Conservation (phyloP, 768 basidiomycete species). For the Boletales sp. region DNA sequence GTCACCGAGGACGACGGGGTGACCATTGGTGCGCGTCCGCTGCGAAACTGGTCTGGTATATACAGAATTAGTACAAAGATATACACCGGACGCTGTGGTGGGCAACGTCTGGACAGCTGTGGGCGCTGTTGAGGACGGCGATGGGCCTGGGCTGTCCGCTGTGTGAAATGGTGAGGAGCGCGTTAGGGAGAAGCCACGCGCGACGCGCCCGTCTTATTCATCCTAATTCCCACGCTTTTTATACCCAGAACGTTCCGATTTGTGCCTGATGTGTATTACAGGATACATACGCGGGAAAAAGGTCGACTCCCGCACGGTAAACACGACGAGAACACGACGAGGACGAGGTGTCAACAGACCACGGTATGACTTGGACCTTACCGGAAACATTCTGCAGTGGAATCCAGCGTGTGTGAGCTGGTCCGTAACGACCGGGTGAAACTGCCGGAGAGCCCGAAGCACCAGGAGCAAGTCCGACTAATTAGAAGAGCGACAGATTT, state of each 20-base stretch:
- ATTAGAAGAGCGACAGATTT: constrained; percentile 20
- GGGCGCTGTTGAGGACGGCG: constrained; percentile 32
- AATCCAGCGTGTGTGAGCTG: not conserved
- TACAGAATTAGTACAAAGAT: constrained; percentile 13
- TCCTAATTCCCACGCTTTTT: constrained; percentile 31
- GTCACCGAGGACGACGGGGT: constrained; percentile 80
- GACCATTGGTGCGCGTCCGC: constrained; percentile 53
- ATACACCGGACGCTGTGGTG: constrained; percentile 11
- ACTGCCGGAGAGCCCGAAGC: constrained; percentile 14
- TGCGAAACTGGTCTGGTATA: constrained; percentile 2
- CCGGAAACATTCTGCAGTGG: too few relatives aligned
- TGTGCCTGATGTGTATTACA: constrained; percentile 17
- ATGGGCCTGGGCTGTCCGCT: constrained; percentile 34
- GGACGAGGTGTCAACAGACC: too few relatives aligned
- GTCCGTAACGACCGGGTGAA: constrained; percentile 11
- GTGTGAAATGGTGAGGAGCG: constrained; percentile 37
- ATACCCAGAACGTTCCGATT: constrained; percentile 22
- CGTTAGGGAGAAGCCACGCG: constrained; percentile 35
- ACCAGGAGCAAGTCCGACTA: constrained; percentile 21
- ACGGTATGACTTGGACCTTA: too few relatives aligned
- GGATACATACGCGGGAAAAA: constrained; percentile 4
- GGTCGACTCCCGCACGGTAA: constrained; percentile 6
- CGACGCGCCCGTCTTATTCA: constrained; percentile 38
- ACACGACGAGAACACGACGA: constrained; percentile 9
- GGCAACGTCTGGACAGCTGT: constrained; percentile 10